A percentile compares a stretch with the other conserved stretches of the same genome.
phyloP scores from a whole-genome alignment of 192 early-diverging fungal species.

The Coemansia pectinata region DNA sequence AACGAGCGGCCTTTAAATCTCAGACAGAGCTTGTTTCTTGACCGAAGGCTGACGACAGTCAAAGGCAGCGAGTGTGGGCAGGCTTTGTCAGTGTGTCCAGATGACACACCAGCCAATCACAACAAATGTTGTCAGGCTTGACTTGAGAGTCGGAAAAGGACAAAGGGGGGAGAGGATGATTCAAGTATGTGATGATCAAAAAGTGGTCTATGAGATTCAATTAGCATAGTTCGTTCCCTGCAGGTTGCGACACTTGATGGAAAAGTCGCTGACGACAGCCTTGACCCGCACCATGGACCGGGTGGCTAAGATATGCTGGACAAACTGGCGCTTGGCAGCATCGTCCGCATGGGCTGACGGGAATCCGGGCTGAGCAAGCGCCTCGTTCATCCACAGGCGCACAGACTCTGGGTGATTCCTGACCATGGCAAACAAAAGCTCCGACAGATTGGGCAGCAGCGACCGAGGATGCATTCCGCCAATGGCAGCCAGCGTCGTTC shows the following conservation, averaged over 20 bases:
- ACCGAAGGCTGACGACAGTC: neutral
- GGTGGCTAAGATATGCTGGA: slow-evolving; percentile 32
- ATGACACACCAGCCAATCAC: neutral
- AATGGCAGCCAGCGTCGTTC: slow-evolving; percentile 39
- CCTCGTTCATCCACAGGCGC: slow-evolving; percentile 23
- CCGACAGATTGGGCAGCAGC: slow-evolving; percentile 41
- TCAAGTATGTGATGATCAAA: neutral
- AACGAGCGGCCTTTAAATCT: neutral
- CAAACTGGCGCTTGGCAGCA: slow-evolving; percentile 35
- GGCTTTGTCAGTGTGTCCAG: slow-evolving; percentile 1
- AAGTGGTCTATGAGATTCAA: neutral
- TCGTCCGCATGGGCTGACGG: slow-evolving; percentile 31
- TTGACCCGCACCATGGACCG: slow-evolving; percentile 38
- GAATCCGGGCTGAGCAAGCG: slow-evolving; percentile 26
- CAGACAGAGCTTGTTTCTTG: neutral
- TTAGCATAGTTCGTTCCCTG: slow-evolving; percentile 25
- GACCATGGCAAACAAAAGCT: slow-evolving; percentile 50
- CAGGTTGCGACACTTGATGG: slow-evolving; percentile 42
- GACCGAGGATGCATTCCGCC: slow-evolving; percentile 50
- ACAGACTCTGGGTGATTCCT: slow-evolving; percentile 24
- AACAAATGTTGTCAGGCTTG: neutral
- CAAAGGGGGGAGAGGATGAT: neutral
- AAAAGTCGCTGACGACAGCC: slow-evolving; percentile 35
- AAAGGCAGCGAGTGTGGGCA: neutral
- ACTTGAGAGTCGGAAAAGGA: neutral